Evolutionary conservation across 768 basidiomycete species (phyloP), one percentile per base, ranked within the genome.

Genomic region (Tremella mesenterica): DNA sequence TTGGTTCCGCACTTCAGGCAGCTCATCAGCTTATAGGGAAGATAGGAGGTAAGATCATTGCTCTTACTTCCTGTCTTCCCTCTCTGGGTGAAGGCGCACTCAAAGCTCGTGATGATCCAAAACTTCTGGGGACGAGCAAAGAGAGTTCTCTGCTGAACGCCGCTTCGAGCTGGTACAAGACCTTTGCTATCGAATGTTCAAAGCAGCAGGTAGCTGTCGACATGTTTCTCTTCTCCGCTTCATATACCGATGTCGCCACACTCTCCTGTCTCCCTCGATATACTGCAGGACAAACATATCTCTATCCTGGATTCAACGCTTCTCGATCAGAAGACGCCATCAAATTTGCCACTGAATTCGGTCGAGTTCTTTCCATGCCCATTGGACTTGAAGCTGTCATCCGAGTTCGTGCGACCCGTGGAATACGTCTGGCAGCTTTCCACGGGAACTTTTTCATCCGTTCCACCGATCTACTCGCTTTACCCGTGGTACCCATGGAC

Each of bases 401-500:
- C 79, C 87, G 95, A 71, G 89, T 97, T 25, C 89, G 95, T 63
- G 91, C 92, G n/a, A 90, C 95, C 0, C 80, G 89, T 77, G 90
- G 92, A 57, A 76, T 97, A 41, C 85, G 91, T 46, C 89, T 96
- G 90, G 84, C 91, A 6, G 87, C 88, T 0, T 97, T 93, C 86
- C 90, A 96, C 64, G 93, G 93, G 57, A 97, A 96, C 77, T 95
- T 96, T 78, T 97, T 97, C 70, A 89, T 95, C 52, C 85, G 93
- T 48, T 95, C 91, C 21, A 97, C 93, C 20, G 93, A 97, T 74
- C 81, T 96, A 4, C 80, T 96, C 30, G 89, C 93, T 2, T 86
- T 96, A 80, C 91, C 93, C 1, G 85, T 90, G 7, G 92, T 97
- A n/a, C 90, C 93, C 14, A 83, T 86, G 64, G 91, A 97, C 65